Percentiles rank a stretch among this genome's conserved stretches.
phyloP scores from a whole-genome alignment of 2,329 filamentous ascomycete species.

The Aspergillus fructus region DNA sequence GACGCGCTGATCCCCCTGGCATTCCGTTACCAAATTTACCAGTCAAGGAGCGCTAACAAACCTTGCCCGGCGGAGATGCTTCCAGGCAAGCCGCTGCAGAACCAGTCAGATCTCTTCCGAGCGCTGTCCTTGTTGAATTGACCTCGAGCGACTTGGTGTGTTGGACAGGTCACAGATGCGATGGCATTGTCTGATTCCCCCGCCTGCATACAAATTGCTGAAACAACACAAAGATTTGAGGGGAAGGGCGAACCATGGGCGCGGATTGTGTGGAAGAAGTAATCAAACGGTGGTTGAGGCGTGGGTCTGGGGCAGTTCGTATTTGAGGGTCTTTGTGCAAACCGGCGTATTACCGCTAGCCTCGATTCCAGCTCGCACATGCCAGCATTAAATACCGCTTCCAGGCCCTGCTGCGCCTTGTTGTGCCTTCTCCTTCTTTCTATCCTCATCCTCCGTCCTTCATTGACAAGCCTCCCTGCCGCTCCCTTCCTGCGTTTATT shows the following conservation, averaged over 20 bases:
- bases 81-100: not conserved
- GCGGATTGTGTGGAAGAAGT: not conserved
- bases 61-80: not conserved
- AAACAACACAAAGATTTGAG: not conserved
- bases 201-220: not conserved
- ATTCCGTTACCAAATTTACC: slow-evolving; percentile 2
- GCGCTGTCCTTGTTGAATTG: not conserved
- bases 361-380: not conserved
- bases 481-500: slow-evolving; percentile 15
- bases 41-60: slow-evolving; percentile 7
- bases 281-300: slow-evolving; percentile 1
- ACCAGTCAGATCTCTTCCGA: not conserved
- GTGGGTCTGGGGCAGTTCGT: slow-evolving; percentile 2
- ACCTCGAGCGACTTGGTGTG: not conserved
- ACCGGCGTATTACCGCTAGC: not conserved
- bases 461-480: slow-evolving; percentile 18
- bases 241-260: not conserved
- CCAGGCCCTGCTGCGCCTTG: not conserved
- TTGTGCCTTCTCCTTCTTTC: slow-evolving; percentile 4
- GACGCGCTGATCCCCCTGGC: slow-evolving; percentile 11
- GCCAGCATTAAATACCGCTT: slow-evolving; percentile 14
- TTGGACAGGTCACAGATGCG: slow-evolving; percentile 11
- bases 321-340: not conserved
- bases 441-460: slow-evolving; percentile 1
- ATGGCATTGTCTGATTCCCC: not conserved